Evolutionary conservation across 2,329 filamentous ascomycete species (phyloP).

Genomic region (Cytospora paraplurivora): DNA sequence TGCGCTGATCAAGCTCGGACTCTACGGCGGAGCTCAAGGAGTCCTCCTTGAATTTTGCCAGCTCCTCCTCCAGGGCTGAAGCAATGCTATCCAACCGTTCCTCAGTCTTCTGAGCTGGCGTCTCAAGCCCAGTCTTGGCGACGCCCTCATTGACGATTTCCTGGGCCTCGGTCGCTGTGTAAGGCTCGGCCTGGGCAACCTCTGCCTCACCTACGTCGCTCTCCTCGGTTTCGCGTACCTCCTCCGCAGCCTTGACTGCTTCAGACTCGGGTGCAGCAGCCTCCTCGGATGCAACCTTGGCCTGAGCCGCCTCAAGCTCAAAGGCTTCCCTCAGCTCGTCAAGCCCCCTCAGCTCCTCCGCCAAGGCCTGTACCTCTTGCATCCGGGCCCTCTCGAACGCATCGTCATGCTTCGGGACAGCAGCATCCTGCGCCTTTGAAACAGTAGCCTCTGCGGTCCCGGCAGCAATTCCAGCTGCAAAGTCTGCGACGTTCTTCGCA

Average conservation of each 20-base stretch:
- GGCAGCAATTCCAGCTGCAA: not conserved
- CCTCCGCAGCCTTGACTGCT: conserved; percentile 15
- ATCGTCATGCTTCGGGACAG: not conserved
- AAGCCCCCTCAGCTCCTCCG: not conserved
- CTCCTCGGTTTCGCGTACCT: conserved; percentile 19
- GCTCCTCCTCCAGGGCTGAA: not conserved
- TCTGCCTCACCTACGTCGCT: conserved; percentile 7
- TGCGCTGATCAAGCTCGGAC: not conserved
- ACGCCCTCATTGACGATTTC: conserved; percentile 16
- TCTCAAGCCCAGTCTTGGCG: not conserved
- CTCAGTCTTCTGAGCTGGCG: not conserved
- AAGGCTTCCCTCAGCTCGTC: conserved; percentile 7
- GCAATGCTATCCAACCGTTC: not conserved
- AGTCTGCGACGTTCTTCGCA: not conserved
- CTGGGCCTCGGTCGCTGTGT: conserved; percentile 18
- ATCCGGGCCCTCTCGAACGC: not conserved
- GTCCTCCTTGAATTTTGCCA: not conserved
- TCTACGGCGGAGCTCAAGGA: not conserved
- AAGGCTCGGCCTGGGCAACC: not conserved
- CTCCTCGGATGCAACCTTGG: not conserved
- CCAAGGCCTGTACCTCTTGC: not conserved
- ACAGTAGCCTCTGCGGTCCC: conserved; percentile 1
- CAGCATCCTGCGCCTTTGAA: not conserved
- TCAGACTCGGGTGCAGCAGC: conserved; percentile 1
- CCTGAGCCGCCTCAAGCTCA: not conserved